Conservation (phyloP, 805 yeast genomes). For the Diddensiella santjacobensis region DNA sequence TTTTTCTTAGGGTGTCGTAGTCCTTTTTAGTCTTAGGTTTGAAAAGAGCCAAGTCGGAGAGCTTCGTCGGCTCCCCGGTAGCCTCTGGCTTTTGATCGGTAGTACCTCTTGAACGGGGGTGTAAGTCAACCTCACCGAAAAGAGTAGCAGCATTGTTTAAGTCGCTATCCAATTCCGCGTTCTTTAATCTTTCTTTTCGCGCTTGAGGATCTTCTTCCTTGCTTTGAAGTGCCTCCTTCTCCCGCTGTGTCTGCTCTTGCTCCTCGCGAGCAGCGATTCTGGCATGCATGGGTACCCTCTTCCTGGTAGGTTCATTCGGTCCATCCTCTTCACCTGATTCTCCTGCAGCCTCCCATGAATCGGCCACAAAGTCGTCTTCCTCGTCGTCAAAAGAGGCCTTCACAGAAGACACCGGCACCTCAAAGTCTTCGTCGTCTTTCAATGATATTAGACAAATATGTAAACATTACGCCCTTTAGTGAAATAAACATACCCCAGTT, state of each 20-base stretch:
- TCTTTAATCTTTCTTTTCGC: constrained; percentile 66
- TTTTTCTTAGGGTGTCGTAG: constrained; percentile 71
- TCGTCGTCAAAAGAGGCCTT: constrained; percentile 69
- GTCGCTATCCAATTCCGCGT: constrained; percentile 82
- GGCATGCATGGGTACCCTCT: constrained; percentile 43
- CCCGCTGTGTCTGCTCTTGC: constrained; percentile 46
- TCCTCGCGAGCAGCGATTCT: constrained; percentile 38
- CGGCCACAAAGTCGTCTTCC: constrained; percentile 74
- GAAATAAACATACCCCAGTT: constrained; percentile 21
- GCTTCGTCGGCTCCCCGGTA: constrained; percentile 35
- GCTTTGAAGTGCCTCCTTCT: constrained; percentile 41
- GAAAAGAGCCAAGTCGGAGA: constrained; percentile 57
- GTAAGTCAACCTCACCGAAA: constrained; percentile 59
- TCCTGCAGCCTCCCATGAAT: constrained; percentile 74
- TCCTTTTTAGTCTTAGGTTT: constrained; percentile 77
- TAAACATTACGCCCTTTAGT: constrained; percentile 4
- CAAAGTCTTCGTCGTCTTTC: constrained; percentile 84
- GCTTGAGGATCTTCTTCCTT: constrained; percentile 63
- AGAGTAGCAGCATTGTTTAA: constrained; percentile 89
- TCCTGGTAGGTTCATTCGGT: constrained; percentile 40
- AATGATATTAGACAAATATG: neutral
- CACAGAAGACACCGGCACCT: constrained; percentile 56
- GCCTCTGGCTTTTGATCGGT: constrained; percentile 40
- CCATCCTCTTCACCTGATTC: constrained; percentile 63
- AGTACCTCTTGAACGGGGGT: constrained; percentile 43